phyloP scores from a whole-genome alignment of 208 protist genomes.

The Phytomonas sp. region DNA sequence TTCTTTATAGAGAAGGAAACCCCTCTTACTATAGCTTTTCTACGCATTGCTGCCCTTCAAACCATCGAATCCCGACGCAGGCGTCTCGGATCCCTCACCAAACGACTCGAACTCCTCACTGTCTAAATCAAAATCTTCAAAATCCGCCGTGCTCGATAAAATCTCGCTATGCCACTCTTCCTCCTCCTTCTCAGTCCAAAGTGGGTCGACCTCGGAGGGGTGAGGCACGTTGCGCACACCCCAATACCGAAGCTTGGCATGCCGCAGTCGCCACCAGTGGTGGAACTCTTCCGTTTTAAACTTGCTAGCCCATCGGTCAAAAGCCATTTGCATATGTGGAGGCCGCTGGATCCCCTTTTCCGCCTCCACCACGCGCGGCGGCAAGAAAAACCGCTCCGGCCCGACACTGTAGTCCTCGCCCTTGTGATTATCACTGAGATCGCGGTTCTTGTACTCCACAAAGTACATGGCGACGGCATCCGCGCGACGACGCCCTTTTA shows the following conservation, averaged over 20 bases:
- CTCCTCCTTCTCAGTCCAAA: conserved; percentile 89
- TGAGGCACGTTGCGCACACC: conserved; percentile 89
- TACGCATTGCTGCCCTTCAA: not conserved
- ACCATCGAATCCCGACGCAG: not conserved
- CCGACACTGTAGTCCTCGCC: conserved; percentile 79
- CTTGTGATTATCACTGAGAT: conserved; percentile 86
- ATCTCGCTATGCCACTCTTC: conserved; percentile 90
- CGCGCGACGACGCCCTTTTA: conserved; percentile 54
- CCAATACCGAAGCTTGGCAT: conserved; percentile 88
- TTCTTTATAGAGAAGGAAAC: too few species aligned
- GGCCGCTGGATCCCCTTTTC: conserved; percentile 85
- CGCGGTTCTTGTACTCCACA: conserved; percentile 85
- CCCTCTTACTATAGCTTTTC: not conserved
- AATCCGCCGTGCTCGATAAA: conserved; percentile 77
- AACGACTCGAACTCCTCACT: conserved; percentile 46
- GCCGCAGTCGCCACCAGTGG: conserved; percentile 86
- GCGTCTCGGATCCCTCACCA: conserved; percentile 47
- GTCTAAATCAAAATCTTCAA: conserved; percentile 83
- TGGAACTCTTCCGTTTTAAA: conserved; percentile 91
- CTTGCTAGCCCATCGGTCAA: conserved; percentile 87
- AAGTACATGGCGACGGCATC: conserved; percentile 86
- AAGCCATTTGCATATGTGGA: conserved; percentile 90
- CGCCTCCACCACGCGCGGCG: conserved; percentile 78
- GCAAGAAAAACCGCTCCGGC: conserved; percentile 86
- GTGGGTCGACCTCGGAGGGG: conserved; percentile 82